phyloP scores from a whole-genome alignment of 441 rosid genomes.

The Erodium chrysanthum region DNA sequence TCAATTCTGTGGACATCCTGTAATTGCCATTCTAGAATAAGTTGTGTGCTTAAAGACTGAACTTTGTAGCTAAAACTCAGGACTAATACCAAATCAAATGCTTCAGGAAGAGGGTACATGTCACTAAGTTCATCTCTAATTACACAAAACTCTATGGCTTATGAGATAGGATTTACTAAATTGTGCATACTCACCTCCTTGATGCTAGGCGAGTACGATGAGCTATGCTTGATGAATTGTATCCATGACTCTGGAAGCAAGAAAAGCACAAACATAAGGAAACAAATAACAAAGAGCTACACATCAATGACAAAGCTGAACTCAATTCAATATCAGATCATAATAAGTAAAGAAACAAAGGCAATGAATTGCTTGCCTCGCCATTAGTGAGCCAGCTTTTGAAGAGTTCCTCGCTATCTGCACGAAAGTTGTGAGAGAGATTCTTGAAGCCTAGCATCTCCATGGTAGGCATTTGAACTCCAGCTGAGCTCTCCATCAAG shows the following conservation, averaged over 20 bases:
- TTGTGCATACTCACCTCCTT: conserved; percentile 30
- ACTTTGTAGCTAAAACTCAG: not conserved
- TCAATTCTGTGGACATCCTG: conserved; percentile 42
- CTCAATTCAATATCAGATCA: not conserved
- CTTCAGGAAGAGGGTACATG: not conserved
- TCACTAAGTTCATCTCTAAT: not conserved
- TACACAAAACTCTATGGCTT: not conserved
- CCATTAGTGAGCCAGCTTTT: conserved; percentile 64
- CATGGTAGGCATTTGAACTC: conserved; percentile 44
- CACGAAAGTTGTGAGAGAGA: conserved; percentile 40
- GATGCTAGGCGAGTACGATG: conserved; percentile 57
- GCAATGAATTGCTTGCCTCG: conserved; percentile 41
- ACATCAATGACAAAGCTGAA: not conserved
- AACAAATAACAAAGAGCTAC: not conserved
- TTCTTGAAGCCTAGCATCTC: conserved; percentile 54
- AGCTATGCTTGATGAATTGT: conserved; percentile 34
- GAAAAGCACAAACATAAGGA: conserved; percentile 7
- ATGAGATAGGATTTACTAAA: not conserved
- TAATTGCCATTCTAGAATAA: conserved; percentile 10
- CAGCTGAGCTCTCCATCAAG: conserved; percentile 49
- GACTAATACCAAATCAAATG: conserved; percentile 1
- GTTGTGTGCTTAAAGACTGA: not conserved
- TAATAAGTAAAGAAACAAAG: not conserved
- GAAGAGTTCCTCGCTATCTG: conserved; percentile 71
- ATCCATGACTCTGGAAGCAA: conserved; percentile 38